Base-by-base conservation (phyloP, 2,329 filamentous ascomycete genomes). In the Stachybotrys elegans region DNA sequence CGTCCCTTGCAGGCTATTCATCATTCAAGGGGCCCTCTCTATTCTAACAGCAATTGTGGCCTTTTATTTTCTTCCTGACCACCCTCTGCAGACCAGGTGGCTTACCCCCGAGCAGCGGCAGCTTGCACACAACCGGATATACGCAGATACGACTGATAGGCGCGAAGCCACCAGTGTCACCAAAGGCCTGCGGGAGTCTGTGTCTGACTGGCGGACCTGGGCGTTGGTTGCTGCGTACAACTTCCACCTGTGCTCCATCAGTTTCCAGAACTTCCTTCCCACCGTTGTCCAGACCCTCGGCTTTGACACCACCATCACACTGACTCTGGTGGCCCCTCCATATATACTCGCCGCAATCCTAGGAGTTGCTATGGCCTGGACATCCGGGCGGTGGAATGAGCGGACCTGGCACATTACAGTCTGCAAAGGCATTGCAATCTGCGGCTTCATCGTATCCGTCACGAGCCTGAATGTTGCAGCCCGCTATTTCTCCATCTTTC, bases 21-120 rank as follows among this genome's bases (percentile, higher is more conserved):
- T 86, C 40, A 77, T 86, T 6, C 81, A 86, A 58, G 83, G 83
- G 14, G 67, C 70, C 2, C 70, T 61, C 11, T 59, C 59, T 2
- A 55, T 61, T 8, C 47, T 57, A 12, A 50, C 60, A 7, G 57
- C 57, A 7, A 25, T 62, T 7, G 6, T 41, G 1, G 55, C 58
- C 4, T 62, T 52, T 43, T 62, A 60, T 21, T 17, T 60, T 21
- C 53, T 63, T 2, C 60, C 60, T 1, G 58, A 61, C 11, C 72
- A 37, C 63, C 73, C 58, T 4, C 70, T 69, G 22, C 73, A 73
- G 2, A 60, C 70, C 1, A 56, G 62, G 9, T 60, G 57, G 32
- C 58, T 78, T 17, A 64, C 65, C 3, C 69, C 69, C 2, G 69
- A 71, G 35, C 71, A 69, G 56, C 68, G 69, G 16, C 56, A 58